These are phyloP conservation scores for Aureobasidium uvarum DNA, from an alignment of 2,329 filamentous ascomycete genomes.

Conservation along the genomic window DNA sequence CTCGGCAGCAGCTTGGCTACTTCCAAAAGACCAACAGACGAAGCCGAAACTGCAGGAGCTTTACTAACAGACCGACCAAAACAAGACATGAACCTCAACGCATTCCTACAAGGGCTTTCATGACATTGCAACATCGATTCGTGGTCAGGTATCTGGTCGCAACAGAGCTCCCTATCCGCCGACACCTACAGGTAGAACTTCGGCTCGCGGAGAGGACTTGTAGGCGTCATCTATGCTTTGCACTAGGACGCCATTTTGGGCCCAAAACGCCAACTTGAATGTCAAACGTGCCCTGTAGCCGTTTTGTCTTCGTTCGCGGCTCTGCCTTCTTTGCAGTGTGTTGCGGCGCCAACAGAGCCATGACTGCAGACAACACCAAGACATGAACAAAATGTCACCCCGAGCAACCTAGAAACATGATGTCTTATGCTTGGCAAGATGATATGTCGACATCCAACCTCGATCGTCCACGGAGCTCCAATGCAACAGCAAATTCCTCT, in stretches of 20 bases:
- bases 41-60: background rate
- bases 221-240: constrained; percentile 19
- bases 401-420: background rate
- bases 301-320: background rate
- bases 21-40: too few species aligned
- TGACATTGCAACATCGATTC: background rate
- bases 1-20: background rate
- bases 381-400: background rate
- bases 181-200: background rate
- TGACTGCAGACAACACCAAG: background rate
- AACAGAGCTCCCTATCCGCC: background rate
- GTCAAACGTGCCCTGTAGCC: background rate
- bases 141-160: background rate
- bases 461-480: background rate
- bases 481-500: background rate
- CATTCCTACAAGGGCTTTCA: background rate
- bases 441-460: background rate
- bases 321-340: background rate
- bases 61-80: background rate
- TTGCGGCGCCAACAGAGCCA: background rate
- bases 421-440: background rate
- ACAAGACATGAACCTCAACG: background rate
- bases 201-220: background rate
- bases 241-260: background rate
- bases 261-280: background rate